Conservation (phyloP, 768 basidiomycete genomes). For the Trametes gibbosa region DNA sequence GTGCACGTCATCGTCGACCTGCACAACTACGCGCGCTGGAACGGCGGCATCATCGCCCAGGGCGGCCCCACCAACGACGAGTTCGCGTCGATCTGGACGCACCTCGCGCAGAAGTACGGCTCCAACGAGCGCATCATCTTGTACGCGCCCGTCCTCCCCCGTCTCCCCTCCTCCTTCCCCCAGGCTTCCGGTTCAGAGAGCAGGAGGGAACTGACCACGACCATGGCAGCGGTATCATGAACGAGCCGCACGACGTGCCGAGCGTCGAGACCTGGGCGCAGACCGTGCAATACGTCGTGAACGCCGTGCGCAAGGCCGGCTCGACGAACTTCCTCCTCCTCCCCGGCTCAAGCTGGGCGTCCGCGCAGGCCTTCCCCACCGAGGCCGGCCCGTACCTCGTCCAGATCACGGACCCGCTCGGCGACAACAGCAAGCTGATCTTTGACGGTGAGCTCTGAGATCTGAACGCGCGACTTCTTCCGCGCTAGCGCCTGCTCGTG, state of each 20-base stretch:
- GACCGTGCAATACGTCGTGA: slow-evolving; percentile 39
- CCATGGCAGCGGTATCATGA: slow-evolving; percentile 37
- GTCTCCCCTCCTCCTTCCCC: slow-evolving; percentile 22
- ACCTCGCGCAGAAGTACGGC: slow-evolving; percentile 39
- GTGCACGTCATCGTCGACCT: slow-evolving; percentile 52
- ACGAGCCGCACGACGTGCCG: slow-evolving; percentile 47
- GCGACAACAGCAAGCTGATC: slow-evolving; percentile 37
- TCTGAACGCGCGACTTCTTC: not conserved
- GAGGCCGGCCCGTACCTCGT: slow-evolving; percentile 40
- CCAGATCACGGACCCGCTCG: slow-evolving; percentile 41
- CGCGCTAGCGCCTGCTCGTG: not conserved
- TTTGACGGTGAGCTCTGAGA: slow-evolving; percentile 35
- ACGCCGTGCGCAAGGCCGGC: slow-evolving; percentile 41
- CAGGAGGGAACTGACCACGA: slow-evolving; percentile 12
- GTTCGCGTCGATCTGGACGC: slow-evolving; percentile 41
- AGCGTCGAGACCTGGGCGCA: slow-evolving; percentile 34
- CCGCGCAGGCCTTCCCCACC: slow-evolving; percentile 37
- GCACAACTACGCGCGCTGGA: slow-evolving; percentile 62
- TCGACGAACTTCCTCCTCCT: slow-evolving; percentile 43
- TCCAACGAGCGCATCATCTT: slow-evolving; percentile 35
- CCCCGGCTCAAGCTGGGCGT: slow-evolving; percentile 42
- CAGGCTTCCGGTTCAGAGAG: too few species aligned
- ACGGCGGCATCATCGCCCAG: slow-evolving; percentile 41
- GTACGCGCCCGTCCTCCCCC: slow-evolving; percentile 25
- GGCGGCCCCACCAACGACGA: slow-evolving; percentile 43